phyloP scores from a whole-genome alignment of 306 rosid species.

The Lotus japonicus region DNA sequence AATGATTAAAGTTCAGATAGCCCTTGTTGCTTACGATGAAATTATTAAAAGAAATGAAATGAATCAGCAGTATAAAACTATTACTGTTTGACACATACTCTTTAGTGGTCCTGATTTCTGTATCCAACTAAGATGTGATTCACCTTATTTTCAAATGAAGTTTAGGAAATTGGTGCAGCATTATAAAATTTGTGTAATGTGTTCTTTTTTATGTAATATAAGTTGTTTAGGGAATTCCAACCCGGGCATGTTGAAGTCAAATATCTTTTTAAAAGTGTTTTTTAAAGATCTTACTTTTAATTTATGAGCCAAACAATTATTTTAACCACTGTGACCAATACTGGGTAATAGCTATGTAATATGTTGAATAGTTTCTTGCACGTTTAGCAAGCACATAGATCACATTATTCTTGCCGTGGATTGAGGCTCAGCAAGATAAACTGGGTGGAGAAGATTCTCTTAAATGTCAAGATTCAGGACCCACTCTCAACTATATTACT shows the following conservation, averaged over 20 bases:
- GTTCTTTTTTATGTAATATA: no score
- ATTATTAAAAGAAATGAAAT: background rate
- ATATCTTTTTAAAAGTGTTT: no score
- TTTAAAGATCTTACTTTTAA: no score
- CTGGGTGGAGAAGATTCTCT: background rate
- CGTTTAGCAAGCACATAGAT: background rate
- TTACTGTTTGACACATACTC: background rate
- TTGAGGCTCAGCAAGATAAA: constrained; percentile 4
- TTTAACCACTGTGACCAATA: no score
- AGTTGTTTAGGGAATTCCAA: no score
- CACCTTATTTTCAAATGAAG: background rate
- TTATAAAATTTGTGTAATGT: background rate
- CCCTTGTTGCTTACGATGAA: background rate
- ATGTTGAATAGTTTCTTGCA: background rate
- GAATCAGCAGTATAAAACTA: background rate
- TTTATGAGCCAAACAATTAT: no score
- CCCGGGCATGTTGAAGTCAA: no score
- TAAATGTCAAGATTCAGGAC: background rate
- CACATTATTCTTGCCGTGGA: constrained; percentile 25
- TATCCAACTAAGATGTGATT: background rate
- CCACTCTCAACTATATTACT: background rate
- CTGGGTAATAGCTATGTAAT: background rate
- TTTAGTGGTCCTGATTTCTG: background rate
- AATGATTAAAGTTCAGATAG: background rate
- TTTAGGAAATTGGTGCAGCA: background rate